These are phyloP conservation scores for Hymenoscyphus fraxineus DNA, from an alignment of 2,329 filamentous ascomycete species.

Conservation along the genomic window DNA sequence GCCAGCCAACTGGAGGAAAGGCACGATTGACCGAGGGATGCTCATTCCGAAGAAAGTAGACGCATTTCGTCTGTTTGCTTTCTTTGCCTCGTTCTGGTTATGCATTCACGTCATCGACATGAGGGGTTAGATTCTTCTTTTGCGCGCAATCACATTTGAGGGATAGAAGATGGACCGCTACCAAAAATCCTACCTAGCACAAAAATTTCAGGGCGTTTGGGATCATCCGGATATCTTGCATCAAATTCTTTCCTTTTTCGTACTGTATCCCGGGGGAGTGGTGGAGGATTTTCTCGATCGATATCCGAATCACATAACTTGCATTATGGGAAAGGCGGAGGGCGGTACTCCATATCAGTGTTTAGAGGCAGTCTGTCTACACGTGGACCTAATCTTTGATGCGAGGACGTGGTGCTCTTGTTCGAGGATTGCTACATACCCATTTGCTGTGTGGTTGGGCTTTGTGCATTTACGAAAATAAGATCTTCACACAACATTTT, in stretches of 20 bases:
- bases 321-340: conserved; percentile 49
- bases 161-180: conserved; percentile 66
- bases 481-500: conserved; percentile 46
- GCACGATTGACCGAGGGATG: conserved; percentile 98
- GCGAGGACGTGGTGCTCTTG: conserved; percentile 60
- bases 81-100: conserved; percentile 36
- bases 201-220: conserved; percentile 59
- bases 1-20: conserved; percentile 99
- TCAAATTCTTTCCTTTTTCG: conserved; percentile 43
- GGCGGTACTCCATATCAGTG: conserved; percentile 51
- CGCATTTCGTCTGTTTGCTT: conserved; percentile 41
- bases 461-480: conserved; percentile 56
- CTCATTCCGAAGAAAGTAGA: conserved; percentile 99
- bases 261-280: conserved; percentile 34
- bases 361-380: conserved; percentile 37
- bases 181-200: conserved; percentile 51
- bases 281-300: conserved; percentile 23
- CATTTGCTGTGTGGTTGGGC: conserved; percentile 25
- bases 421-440: conserved; percentile 60
- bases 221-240: conserved; percentile 78
- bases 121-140: conserved; percentile 29
- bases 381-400: conserved; percentile 37
- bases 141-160: conserved; percentile 48
- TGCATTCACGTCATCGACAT: conserved; percentile 31
- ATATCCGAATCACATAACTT: conserved; percentile 38